Percentiles rank a stretch among this genome's conserved stretches.
phyloP scores from a whole-genome alignment of 2,329 filamentous ascomycete species.

The Botrytis squamosa region DNA sequence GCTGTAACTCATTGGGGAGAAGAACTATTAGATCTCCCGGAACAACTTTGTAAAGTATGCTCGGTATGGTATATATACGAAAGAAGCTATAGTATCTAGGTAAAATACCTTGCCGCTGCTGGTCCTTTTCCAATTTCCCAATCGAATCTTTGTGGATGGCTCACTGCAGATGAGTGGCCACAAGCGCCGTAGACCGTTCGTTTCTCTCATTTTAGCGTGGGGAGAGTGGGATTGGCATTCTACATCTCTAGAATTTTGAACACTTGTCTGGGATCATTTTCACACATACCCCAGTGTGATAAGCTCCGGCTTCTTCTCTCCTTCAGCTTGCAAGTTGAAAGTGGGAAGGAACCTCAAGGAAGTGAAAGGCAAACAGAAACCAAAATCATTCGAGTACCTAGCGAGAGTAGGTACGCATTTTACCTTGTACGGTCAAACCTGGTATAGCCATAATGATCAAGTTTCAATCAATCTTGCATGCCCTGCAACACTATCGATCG shows the following conservation, averaged over 20 bases:
- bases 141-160: slow-evolving; percentile 17
- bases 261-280: slow-evolving; percentile 20
- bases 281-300: not conserved
- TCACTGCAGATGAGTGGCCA: slow-evolving; percentile 18
- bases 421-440: slow-evolving; percentile 15
- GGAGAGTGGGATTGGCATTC: slow-evolving; percentile 17
- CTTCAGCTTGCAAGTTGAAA: slow-evolving; percentile 21
- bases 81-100: not conserved
- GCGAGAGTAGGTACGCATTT: not conserved
- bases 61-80: not conserved
- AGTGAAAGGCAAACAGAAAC: slow-evolving; percentile 12
- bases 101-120: not conserved
- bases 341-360: slow-evolving; percentile 8
- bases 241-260: not conserved
- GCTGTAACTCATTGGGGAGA: not conserved
- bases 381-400: not conserved
- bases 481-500: slow-evolving; percentile 20
- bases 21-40: not conserved
- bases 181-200: slow-evolving; percentile 17
- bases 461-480: slow-evolving; percentile 19
- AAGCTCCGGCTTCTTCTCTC: slow-evolving; percentile 17
- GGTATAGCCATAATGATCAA: slow-evolving; percentile 18
- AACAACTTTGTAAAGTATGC: not conserved
- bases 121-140: not conserved
- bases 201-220: slow-evolving; percentile 17